Base-by-base conservation (phyloP, 2,329 filamentous ascomycete genomes). In the Periconia digitata region DNA sequence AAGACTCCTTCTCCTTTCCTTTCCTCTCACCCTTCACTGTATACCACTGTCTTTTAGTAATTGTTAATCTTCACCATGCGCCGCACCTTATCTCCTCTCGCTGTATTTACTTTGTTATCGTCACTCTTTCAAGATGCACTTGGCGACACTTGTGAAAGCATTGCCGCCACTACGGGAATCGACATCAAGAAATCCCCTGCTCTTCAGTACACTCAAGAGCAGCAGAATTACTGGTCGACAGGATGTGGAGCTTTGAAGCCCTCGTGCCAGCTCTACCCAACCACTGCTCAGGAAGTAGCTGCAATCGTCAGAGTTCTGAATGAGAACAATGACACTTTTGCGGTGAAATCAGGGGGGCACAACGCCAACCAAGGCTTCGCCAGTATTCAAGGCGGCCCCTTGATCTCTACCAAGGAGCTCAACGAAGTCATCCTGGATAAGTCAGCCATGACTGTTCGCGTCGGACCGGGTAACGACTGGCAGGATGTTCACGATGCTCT, bases 281-380 rank as follows among this genome's bases (percentile, higher is more conserved):
- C 52, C 8, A 79, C 71, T 34, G 69, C 75, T 2, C 64, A 75
- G 10, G 78, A 84, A 56, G 77, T 84, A 40, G 72, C 79, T 1
- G 70, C 73, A 16, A 75, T 81, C 35, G 72, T 84, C 40, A 72
- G 70, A n/a, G 68, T 78, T 23, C 69, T 85, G 17, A 50, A 57
- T 20, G 38, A 46, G 15, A 63, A 60, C 46, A 73, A 72, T 8
- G 63, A 74, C 34, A 76, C 76, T 36, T 80, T 85, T 40, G 83
- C 80, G 18, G 73, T 83, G 66, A 75, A 78, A 62, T 72, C 75
- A n/a, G 79, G 78, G 12, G 74, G 74, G 3, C 74, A 77, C 56
- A 72, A 73, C 49, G 72, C 72, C 1, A 77, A 75, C 46, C 67
- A 72, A 47, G 72, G 72, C 15, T 76, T 75, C 41, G 69, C 74